These are phyloP conservation scores for Aureobasidium sp. DNA, from an alignment of 2,329 filamentous ascomycete genomes.

Conservation along the genomic window DNA sequence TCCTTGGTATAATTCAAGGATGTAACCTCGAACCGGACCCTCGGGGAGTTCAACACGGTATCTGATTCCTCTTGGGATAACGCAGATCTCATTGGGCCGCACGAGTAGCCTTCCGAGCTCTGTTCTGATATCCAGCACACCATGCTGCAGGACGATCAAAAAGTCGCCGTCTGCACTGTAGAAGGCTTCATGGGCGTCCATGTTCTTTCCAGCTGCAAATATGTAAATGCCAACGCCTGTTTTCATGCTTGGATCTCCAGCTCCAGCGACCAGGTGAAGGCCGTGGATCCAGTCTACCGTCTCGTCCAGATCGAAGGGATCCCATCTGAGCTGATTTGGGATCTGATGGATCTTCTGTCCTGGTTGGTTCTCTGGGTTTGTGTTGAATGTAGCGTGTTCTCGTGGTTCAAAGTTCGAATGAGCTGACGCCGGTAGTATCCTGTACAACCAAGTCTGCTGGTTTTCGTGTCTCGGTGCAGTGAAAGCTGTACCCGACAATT, in stretches of 20 bases:
- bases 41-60: constrained; percentile 53
- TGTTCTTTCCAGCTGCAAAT: constrained; percentile 69
- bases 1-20: constrained; percentile 57
- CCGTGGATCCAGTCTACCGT: constrained; percentile 59
- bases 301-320: constrained; percentile 64
- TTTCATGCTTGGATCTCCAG: constrained; percentile 72
- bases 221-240: constrained; percentile 70
- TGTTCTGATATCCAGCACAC: constrained; percentile 57
- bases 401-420: constrained; percentile 45
- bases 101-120: constrained; percentile 57
- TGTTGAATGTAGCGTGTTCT: constrained; percentile 41
- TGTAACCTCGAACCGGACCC: constrained; percentile 55
- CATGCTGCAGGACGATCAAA: constrained; percentile 56
- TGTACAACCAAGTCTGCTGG: constrained; percentile 51
- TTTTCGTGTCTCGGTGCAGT: constrained; percentile 48
- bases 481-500: constrained; percentile 52
- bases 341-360: constrained; percentile 59
- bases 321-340: constrained; percentile 75
- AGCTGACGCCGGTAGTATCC: constrained; percentile 49
- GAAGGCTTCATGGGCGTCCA: constrained; percentile 66
- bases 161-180: constrained; percentile 71
- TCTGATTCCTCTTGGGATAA: constrained; percentile 58
- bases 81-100: constrained; percentile 57
- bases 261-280: constrained; percentile 64
- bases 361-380: constrained; percentile 40